A percentile compares a stretch with the other conserved stretches of the same genome.
Evolutionary conservation across 164 flowering plant species (phyloP).

Genomic region (Vitis cinerea): DNA sequence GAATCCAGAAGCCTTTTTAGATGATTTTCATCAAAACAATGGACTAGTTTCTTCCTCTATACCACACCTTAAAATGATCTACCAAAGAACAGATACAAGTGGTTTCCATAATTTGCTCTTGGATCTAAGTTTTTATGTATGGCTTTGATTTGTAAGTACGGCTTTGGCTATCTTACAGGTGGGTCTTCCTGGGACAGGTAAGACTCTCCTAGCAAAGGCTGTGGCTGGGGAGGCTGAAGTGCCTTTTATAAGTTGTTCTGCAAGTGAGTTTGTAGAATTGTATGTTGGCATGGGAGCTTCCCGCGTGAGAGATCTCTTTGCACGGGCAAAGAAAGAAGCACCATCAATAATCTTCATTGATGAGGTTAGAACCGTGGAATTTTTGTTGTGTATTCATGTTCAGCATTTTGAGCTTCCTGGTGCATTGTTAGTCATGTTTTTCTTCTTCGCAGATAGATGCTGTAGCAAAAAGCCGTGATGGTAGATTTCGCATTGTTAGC

Average conservation of each 20-base stretch:
- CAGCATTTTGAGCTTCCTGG: not conserved
- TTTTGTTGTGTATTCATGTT: not conserved
- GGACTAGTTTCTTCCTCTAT: too few relatives aligned
- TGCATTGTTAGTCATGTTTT: not conserved
- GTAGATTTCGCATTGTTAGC: conserved; percentile 83
- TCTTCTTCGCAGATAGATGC: conserved; percentile 81
- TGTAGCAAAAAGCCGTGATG: conserved; percentile 98
- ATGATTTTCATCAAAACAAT: too few relatives aligned
- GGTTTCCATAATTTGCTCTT: not conserved
- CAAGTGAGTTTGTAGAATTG: conserved; percentile 95
- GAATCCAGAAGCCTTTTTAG: too few relatives aligned
- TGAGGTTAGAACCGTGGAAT: conserved; percentile 53
- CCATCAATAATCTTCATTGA: conserved; percentile 97
- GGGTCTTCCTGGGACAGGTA: conserved; percentile 99
- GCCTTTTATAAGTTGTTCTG: conserved; percentile 96
- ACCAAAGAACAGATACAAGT: not conserved
- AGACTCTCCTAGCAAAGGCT: conserved; percentile 97
- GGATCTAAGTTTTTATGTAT: not conserved
- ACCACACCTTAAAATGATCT: not conserved
- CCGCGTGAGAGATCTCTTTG: conserved; percentile 94
- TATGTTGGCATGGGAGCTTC: conserved; percentile 99
- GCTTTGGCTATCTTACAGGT: conserved; percentile 57
- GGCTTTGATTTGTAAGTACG: conserved; percentile 9
- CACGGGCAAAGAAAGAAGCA: conserved; percentile 94
- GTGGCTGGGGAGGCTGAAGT: conserved; percentile 99